Conservation (phyloP, 2,329 filamentous ascomycete species). For the Pezicula carpinea region DNA sequence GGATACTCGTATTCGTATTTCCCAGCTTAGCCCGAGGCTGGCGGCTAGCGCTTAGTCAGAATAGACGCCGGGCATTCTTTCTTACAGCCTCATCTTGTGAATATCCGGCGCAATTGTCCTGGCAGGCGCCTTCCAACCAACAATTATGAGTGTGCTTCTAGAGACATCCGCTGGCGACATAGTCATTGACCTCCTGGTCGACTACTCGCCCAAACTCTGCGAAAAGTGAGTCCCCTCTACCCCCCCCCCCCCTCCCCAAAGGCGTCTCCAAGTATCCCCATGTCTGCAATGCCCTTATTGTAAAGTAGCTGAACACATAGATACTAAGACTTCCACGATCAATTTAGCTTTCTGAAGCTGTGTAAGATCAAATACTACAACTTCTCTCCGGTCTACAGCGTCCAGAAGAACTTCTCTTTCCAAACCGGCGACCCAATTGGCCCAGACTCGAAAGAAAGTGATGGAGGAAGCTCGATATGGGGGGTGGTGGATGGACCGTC, state of each 20-base stretch:
- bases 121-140: not conserved
- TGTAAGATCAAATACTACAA: conserved; percentile 99
- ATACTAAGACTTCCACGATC: conserved; percentile 44
- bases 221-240: conserved; percentile 70
- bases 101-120: no score
- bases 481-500: conserved; percentile 67
- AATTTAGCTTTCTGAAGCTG: conserved; percentile 84
- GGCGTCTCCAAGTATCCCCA: no score
- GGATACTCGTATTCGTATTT: no score
- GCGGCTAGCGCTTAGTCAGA: no score
- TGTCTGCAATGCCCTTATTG: conserved; percentile 1
- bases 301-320: conserved; percentile 45
- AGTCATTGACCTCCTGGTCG: conserved; percentile 86
- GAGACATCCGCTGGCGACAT: conserved; percentile 93
- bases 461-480: conserved; percentile 94
- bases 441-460: conserved; percentile 75
- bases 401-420: conserved; percentile 94
- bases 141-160: conserved; percentile 80
- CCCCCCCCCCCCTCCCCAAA: conserved; percentile 7
- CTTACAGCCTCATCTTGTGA: not conserved
- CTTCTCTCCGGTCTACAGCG: conserved; percentile 84
- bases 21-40: no score
- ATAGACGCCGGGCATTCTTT: no score
- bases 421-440: conserved; percentile 94
- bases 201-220: conserved; percentile 86